Percentiles rank a stretch among this genome's conserved stretches.
phyloP scores from a whole-genome alignment of 176 grass and related monocot species.

The Eleusine indica region DNA sequence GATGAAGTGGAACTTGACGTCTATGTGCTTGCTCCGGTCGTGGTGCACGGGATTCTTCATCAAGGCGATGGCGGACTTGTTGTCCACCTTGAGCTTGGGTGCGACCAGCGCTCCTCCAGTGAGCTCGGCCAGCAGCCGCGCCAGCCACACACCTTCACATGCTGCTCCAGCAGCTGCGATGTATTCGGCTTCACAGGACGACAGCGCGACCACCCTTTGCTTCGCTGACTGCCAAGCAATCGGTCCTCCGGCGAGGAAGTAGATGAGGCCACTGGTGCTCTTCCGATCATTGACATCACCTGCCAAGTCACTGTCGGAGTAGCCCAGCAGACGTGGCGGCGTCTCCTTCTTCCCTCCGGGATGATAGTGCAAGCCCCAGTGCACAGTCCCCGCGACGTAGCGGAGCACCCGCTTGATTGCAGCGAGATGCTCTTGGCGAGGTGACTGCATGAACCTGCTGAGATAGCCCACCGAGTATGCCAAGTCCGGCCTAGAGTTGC shows the following conservation, averaged over 20 bases:
- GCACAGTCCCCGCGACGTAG: not conserved
- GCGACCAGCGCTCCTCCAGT: not conserved
- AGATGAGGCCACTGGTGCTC: not conserved
- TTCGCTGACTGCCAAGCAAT: not conserved
- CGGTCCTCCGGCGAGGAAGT: not conserved
- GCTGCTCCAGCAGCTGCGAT: not conserved
- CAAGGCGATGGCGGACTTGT: no score
- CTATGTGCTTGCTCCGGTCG: no score
- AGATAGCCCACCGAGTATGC: not conserved
- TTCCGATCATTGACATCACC: not conserved
- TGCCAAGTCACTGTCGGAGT: not conserved
- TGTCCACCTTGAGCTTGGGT: no score
- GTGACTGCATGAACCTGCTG: not conserved
- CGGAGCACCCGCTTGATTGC: not conserved
- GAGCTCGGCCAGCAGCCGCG: not conserved
- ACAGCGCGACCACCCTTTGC: not conserved
- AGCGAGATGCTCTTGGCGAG: not conserved
- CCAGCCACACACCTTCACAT: not conserved
- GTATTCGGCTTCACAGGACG: not conserved
- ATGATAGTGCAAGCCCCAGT: not conserved
- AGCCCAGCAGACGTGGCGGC: not conserved
- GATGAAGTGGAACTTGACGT: not conserved
- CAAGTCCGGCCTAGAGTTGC: not conserved
- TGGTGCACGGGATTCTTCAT: no score
- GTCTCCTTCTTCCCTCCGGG: not conserved